These are phyloP conservation scores for Pseudogymnoascus sp. DNA, from an alignment of 2,329 filamentous ascomycete species.

Conservation along the genomic window DNA sequence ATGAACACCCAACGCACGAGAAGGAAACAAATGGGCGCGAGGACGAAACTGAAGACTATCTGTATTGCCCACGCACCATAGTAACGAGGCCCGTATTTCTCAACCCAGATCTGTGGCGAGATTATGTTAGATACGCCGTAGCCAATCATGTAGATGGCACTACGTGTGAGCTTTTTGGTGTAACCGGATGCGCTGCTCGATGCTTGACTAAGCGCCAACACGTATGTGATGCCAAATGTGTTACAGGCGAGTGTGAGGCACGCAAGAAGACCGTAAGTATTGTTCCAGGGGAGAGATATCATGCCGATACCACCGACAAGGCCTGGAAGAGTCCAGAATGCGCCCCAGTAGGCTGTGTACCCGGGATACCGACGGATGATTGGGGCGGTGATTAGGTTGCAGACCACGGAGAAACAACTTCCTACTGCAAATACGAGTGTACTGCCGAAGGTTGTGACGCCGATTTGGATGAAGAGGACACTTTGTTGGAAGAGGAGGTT, in stretches of 20 bases:
- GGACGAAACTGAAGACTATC: conserved; percentile 29
- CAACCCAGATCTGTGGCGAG: conserved; percentile 27
- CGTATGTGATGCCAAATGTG: conserved; percentile 30
- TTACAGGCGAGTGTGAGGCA: conserved; percentile 26
- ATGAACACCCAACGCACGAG: conserved; percentile 29
- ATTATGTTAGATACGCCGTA: conserved; percentile 25
- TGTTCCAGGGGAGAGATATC: conserved; percentile 25
- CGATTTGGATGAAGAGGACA: conserved; percentile 29
- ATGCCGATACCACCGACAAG: conserved; percentile 26
- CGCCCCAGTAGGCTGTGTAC: conserved; percentile 26
- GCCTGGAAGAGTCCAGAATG: conserved; percentile 28
- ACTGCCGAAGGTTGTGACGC: conserved; percentile 31
- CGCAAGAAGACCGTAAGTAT: conserved; percentile 25
- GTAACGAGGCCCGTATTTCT: conserved; percentile 24
- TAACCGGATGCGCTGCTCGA: conserved; percentile 28
- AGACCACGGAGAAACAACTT: conserved; percentile 28
- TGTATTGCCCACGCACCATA: conserved; percentile 28
- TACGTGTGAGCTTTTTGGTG: conserved; percentile 27
- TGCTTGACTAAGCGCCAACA: conserved; percentile 31
- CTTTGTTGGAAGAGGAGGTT: conserved; percentile 35
- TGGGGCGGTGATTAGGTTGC: conserved; percentile 28
- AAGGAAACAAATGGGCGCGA: conserved; percentile 29
- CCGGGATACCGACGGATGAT: conserved; percentile 26
- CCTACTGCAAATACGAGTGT: conserved; percentile 33
- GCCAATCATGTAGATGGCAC: conserved; percentile 27